These are phyloP conservation scores for Platanthera guangdongensis DNA, from an alignment of 106 monocot species.

Conservation along the genomic window DNA sequence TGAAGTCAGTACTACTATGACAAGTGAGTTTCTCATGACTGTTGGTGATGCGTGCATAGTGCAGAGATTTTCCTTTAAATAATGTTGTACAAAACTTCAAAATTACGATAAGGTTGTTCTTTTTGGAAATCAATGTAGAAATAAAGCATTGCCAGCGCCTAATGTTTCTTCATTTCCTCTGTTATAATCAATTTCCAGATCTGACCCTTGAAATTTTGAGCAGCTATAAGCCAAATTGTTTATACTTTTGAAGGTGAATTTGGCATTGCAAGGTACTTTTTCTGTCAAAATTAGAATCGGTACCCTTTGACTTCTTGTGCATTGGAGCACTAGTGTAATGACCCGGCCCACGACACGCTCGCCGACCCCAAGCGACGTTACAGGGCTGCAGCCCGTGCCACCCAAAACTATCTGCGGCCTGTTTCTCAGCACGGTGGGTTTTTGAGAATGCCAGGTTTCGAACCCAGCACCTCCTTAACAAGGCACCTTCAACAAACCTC, in stretches of 20 bases:
- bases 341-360: no score
- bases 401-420: no score
- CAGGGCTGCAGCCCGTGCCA: no score
- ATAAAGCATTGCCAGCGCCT: not conserved
- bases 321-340: not conserved
- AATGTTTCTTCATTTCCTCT: not conserved
- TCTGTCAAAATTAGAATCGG: not conserved
- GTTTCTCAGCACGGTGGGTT: no score
- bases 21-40: not conserved
- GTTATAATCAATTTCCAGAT: not conserved
- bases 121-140: not conserved
- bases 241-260: slow-evolving; percentile 46
- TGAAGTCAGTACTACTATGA: no score
- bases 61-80: not conserved
- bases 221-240: slow-evolving; percentile 59
- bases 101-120: not conserved
- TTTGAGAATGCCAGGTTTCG: no score
- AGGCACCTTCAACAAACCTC: no score
- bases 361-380: no score
- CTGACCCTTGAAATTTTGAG: slow-evolving; percentile 16
- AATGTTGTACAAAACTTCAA: not conserved
- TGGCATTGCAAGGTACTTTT: slow-evolving; percentile 51
- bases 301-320: not conserved
- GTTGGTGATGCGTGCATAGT: not conserved
- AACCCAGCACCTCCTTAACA: no score